Base-by-base conservation (phyloP, 2,329 filamentous ascomycete species). In the Fusarium denticulatum region DNA sequence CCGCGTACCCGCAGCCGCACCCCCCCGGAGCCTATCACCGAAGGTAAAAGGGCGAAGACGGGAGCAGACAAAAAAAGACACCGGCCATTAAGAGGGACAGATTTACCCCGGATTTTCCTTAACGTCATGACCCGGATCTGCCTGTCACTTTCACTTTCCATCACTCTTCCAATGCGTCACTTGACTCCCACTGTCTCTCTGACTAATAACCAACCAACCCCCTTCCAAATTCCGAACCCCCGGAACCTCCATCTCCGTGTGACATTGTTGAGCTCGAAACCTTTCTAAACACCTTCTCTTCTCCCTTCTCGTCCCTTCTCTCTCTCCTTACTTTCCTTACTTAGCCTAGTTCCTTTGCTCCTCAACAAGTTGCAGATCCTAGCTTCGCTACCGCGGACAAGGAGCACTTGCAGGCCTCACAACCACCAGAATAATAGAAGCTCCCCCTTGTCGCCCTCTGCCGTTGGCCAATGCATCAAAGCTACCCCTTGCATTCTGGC, bases 71-170 rank as follows among this genome's bases (percentile, higher is more conserved):
- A 40, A 18, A 46, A 28, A 40, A 62, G 47, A 43, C 52, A 71
- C 67, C 39, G 43, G 50, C 71, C 69, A 74, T 60, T 73, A 15
- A 67, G 61, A 60, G 49, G 30, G 46, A 70, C 56, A 67, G 20
- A 52, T 56, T 70, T 76, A 76, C 73, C 73, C 73, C 73, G 68
- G 73, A 76, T 76, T 76, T 76, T 69, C 61, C 43, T 60, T 34
- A 72, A 72, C 73, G 71, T 76, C 71, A 74, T 74, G 69, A 36
- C 46, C 59, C 58, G n/a, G 46, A 50, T 32, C 46, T 24, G 47
- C 16, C 47, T 34, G 47, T 50, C 47, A 34, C 18, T 60, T 60
- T 50, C 24, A 42, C 36, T 42, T 50, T 60, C 59, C 46, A 50
- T 57, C 46, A 43, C 69, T 49, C 58, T 60, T 75, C 46, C 39